Conservation (phyloP, 208 protist species). For the Trypanosoma cruzi region DNA sequence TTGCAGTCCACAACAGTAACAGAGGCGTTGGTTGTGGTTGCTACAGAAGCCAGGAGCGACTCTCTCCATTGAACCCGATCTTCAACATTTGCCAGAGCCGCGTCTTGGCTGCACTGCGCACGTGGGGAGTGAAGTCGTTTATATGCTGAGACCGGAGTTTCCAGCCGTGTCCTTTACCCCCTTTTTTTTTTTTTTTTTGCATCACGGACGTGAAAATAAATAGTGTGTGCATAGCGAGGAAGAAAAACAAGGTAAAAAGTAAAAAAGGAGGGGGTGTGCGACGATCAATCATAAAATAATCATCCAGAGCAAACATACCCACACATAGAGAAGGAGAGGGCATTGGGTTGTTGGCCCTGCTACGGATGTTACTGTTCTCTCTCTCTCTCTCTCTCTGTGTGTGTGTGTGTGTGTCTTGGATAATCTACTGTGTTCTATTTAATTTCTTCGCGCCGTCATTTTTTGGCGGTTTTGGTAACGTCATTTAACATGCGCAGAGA, state of each 20-base stretch:
- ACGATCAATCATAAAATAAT: too few relatives aligned
- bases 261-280: too few relatives aligned
- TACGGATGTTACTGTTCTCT: too few relatives aligned
- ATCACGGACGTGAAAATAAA: background rate
- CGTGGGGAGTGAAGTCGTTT: constrained; percentile 50
- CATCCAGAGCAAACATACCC: too few relatives aligned
- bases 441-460: background rate
- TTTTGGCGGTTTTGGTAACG: background rate
- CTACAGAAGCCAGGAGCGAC: constrained; percentile 34
- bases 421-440: too few relatives aligned
- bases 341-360: too few relatives aligned
- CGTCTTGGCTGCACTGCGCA: constrained; percentile 44
- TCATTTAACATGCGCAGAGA: background rate
- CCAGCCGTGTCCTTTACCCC: background rate
- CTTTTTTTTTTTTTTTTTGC: background rate
- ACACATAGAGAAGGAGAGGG: too few relatives aligned
- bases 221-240: background rate
- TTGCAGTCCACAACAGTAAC: constrained; percentile 7
- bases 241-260: too few relatives aligned
- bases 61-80: constrained; percentile 66
- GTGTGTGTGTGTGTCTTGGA: too few relatives aligned
- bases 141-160: constrained; percentile 28
- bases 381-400: too few relatives aligned
- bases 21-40: background rate
- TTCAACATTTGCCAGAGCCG: constrained; percentile 70